Base-by-base conservation (phyloP, 306 rosid species). In the Trichosanthes truncata region DNA sequence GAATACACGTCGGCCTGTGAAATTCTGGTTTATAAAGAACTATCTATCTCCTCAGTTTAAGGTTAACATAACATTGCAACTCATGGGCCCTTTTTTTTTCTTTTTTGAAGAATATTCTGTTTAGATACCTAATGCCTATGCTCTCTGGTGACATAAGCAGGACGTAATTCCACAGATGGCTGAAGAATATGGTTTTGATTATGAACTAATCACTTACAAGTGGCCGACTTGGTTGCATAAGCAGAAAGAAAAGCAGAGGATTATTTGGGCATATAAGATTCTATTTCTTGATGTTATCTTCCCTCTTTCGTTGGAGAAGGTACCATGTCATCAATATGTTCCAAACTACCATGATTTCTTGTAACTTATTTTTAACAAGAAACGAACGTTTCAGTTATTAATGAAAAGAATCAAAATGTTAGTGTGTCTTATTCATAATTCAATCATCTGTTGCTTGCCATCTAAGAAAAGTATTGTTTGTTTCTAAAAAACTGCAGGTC, bases 171-270 rank as follows among this genome's bases (percentile, higher is more conserved):
- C 98, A 69, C 94, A 31, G 83, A 96, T 96, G 99, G 97, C 99
- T 68, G 61, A 87, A 82, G 98, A 89, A 74, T 96, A 96, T 82
- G 99, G 98, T 73, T 96, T 96, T 81, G 89, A 91, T 82, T 91
- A 88, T 79, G 98, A 90, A 85, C 86, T 96, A 36, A 86, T 93
- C 82, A 96, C 99, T 23, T 96, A 93, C 93, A 96, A 96, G 80
- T 96, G 99, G 99, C 99, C 99, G 67, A 90, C 99, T 68, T 96
- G 99, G 99, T 84, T 96, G 91, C 99, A 93, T 79, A 96, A 96
- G 89, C 99, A 96, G 89, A 96, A 89, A 78, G 99, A 93, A 82
- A 96, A 96, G 84, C 99, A 96, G 83, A 84, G 99, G 66, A 96
- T 96, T 82, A 96, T 96, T 84, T 96, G 99, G 99, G 99, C 99